Evolutionary conservation across 345 rosid genomes (phyloP).

Genomic region (Melaleuca alternifolia): DNA sequence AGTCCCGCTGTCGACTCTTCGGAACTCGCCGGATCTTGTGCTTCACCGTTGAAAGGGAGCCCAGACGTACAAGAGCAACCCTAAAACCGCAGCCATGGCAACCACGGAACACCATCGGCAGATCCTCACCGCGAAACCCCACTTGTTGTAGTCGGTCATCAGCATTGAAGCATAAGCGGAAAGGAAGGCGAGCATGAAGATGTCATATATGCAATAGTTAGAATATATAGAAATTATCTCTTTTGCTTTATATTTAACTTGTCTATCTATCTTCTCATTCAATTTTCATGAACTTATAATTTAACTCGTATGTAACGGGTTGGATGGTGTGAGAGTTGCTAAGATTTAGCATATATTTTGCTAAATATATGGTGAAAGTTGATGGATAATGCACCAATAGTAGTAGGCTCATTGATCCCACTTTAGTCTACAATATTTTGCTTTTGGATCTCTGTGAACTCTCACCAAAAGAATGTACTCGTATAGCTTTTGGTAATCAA

Average conservation of each 20-base stretch:
- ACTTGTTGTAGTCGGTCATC: not conserved
- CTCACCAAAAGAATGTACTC: too few relatives aligned
- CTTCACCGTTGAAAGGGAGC: not conserved
- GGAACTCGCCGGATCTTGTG: not conserved
- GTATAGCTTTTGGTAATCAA: not conserved
- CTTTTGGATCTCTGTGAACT: not conserved
- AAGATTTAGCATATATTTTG: too few relatives aligned
- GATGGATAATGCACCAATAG: not conserved
- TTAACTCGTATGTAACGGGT: not conserved
- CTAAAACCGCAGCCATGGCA: not conserved
- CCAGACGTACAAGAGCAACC: not conserved
- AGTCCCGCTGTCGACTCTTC: too few relatives aligned
- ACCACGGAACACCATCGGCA: not conserved
- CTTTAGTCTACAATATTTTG: not conserved
- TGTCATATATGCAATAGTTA: too few relatives aligned
- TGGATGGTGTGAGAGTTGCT: not conserved
- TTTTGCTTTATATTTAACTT: too few relatives aligned
- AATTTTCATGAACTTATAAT: not conserved
- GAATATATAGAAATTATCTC: too few relatives aligned
- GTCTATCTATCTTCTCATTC: not conserved
- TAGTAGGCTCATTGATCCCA: too few relatives aligned
- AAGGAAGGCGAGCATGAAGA: not conserved
- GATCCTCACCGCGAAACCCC: not conserved
- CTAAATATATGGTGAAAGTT: not conserved
- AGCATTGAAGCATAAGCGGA: not conserved